phyloP scores from a whole-genome alignment of 1,284 basidiomycete genomes.

The Vanrija sp. region DNA sequence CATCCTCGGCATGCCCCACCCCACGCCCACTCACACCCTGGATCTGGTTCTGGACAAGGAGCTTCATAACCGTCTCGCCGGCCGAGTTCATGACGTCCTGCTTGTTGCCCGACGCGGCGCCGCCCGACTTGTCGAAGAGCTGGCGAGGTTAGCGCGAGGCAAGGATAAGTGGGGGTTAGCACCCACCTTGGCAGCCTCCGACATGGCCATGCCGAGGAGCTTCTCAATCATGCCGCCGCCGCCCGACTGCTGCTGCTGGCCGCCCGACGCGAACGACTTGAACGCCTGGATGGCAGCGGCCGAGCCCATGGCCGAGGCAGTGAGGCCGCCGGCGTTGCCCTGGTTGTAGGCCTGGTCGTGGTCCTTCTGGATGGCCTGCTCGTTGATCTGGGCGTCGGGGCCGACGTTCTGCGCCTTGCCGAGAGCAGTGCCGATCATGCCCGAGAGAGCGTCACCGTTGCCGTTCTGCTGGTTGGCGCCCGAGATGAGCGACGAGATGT shows the following conservation, averaged over 20 bases:
- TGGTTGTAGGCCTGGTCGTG: slow-evolving; percentile 55
- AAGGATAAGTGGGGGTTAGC: too few relatives aligned
- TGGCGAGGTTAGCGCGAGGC: slow-evolving; percentile 44
- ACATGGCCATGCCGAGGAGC: slow-evolving; percentile 77
- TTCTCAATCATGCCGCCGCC: slow-evolving; percentile 52
- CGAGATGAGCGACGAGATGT: slow-evolving; percentile 33
- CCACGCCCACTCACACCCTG: slow-evolving; percentile 31
- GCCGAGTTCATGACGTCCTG: slow-evolving; percentile 77
- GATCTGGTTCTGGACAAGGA: slow-evolving; percentile 56
- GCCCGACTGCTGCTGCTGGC: slow-evolving; percentile 26
- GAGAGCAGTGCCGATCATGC: slow-evolving; percentile 33
- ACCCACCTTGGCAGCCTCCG: slow-evolving; percentile 54
- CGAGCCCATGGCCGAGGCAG: slow-evolving; percentile 59
- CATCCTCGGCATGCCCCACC: neutral
- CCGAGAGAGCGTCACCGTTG: slow-evolving; percentile 37
- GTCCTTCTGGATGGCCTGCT: slow-evolving; percentile 58
- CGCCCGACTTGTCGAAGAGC: slow-evolving; percentile 66
- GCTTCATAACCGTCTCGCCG: slow-evolving; percentile 77
- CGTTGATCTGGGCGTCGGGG: slow-evolving; percentile 49
- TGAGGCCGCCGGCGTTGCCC: slow-evolving; percentile 54
- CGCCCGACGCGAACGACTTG: slow-evolving; percentile 55
- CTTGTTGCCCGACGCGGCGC: slow-evolving; percentile 63
- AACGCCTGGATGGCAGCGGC: slow-evolving; percentile 69
- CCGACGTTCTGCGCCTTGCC: slow-evolving; percentile 38
- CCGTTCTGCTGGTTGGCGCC: slow-evolving; percentile 40